Percentiles rank a stretch among this genome's conserved stretches.
These are phyloP conservation scores for Nannizziopsis barbatae DNA, from an alignment of 2,329 filamentous ascomycete genomes.

Conservation along the genomic window DNA sequence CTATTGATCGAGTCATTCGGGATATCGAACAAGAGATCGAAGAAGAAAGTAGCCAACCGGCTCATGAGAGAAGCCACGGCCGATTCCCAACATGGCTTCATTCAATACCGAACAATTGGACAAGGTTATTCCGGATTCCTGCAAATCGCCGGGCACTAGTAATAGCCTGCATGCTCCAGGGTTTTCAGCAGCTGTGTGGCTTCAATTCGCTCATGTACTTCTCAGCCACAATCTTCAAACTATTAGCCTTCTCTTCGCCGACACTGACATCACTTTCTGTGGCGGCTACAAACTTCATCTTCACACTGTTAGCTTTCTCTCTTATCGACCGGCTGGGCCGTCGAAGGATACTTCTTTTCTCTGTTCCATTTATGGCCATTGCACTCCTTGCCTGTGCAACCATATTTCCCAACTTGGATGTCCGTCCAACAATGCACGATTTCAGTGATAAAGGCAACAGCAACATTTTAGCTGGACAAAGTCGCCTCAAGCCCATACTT, in stretches of 20 bases:
- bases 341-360: constrained; percentile 66
- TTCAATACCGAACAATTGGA: constrained; percentile 6
- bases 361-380: constrained; percentile 70
- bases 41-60: constrained; percentile 49
- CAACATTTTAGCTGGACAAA: constrained; percentile 14
- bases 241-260: constrained; percentile 66
- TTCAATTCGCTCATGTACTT: constrained; percentile 94
- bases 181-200: constrained; percentile 75
- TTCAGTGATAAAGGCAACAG: constrained; percentile 11
- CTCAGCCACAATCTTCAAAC: constrained; percentile 66
- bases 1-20: constrained; percentile 51
- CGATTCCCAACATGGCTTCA: neutral
- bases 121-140: constrained; percentile 32
- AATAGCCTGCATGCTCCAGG: constrained; percentile 80
- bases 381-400: constrained; percentile 60
- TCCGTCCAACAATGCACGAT: constrained; percentile 24
- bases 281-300: constrained; percentile 70
- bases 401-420: constrained; percentile 56
- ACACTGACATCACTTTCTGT: constrained; percentile 71
- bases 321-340: constrained; percentile 72
- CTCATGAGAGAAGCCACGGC: constrained; percentile 15
- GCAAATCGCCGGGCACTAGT: constrained; percentile 56
- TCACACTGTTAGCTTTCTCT: constrained; percentile 62
- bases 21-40: constrained; percentile 63
- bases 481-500: constrained; percentile 39